Percentiles rank a stretch among this genome's conserved stretches.
Conservation (phyloP, 108 stramenopile genomes). For the Skeletonema grethae region DNA sequence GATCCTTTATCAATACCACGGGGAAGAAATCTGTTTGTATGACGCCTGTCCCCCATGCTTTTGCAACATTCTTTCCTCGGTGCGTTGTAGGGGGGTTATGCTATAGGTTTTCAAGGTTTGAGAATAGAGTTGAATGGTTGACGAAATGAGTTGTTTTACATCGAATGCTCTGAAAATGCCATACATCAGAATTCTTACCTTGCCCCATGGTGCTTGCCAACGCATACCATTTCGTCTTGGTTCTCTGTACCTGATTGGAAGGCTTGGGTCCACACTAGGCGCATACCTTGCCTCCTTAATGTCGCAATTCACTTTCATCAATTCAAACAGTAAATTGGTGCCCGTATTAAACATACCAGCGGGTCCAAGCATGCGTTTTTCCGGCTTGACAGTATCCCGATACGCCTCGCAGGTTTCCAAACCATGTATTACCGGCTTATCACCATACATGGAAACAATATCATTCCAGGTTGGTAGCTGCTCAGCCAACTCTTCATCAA, state of each 20-base stretch:
- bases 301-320: slow-evolving; percentile 66
- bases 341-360: slow-evolving; percentile 89
- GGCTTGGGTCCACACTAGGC: slow-evolving; percentile 52
- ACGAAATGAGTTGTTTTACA: background rate
- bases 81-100: slow-evolving; percentile 58
- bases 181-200: background rate
- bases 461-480: slow-evolving; percentile 70
- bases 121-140: background rate
- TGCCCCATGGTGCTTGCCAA: slow-evolving; percentile 50
- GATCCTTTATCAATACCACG: slow-evolving; percentile 61
- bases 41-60: slow-evolving; percentile 42
- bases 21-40: slow-evolving; percentile 51
- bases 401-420: slow-evolving; percentile 49
- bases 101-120: background rate
- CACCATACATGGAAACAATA: slow-evolving; percentile 43
- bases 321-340: slow-evolving; percentile 74
- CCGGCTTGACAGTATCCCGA: slow-evolving; percentile 36
- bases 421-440: slow-evolving; percentile 46
- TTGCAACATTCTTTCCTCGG: slow-evolving; percentile 32
- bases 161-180: background rate
- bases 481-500: slow-evolving; percentile 52
- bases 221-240: slow-evolving; percentile 49
- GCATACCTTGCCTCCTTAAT: slow-evolving; percentile 18
- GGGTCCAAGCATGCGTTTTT: background rate
- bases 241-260: slow-evolving; percentile 64